Evolutionary conservation across 306 rosid species (phyloP).

Genomic region (Prosopis cineraria): DNA sequence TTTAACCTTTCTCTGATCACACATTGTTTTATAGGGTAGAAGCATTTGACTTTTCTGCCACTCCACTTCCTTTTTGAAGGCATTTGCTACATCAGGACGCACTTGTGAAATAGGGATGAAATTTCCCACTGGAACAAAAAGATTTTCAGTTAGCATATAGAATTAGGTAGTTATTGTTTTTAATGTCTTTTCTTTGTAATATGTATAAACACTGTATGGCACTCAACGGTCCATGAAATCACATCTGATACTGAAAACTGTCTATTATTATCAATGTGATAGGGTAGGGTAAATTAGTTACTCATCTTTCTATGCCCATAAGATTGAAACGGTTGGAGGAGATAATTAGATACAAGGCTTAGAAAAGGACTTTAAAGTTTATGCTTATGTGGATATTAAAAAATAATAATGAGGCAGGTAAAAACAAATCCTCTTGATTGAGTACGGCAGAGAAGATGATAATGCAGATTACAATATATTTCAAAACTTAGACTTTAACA

Average conservation of each 20-base stretch:
- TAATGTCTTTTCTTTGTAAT: conserved; percentile 3
- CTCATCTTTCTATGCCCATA: not conserved
- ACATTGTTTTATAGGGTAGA: conserved; percentile 77
- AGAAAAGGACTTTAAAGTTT: not conserved
- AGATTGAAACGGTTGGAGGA: conserved; percentile 5
- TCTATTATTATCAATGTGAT: not conserved
- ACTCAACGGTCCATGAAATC: conserved; percentile 13
- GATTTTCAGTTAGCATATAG: conserved; percentile 23
- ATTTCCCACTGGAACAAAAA: conserved; percentile 76
- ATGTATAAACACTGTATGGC: not conserved
- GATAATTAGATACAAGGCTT: not conserved
- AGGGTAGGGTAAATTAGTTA: conserved; percentile 6
- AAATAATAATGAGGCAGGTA: not conserved
- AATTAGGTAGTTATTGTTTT: not conserved
- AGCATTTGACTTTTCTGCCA: conserved; percentile 66
- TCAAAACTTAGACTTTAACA: not conserved
- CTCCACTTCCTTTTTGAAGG: conserved; percentile 70
- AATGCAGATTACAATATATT: not conserved
- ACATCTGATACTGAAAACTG: not conserved
- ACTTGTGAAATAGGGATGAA: conserved; percentile 70
- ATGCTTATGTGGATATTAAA: conserved; percentile 9
- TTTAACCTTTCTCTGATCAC: conserved; percentile 69
- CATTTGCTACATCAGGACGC: conserved; percentile 70
- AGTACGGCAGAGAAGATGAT: not conserved
- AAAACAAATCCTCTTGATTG: not conserved